Conservation (phyloP, 2,329 filamentous ascomycete genomes). For the Ceratocystis cubensis region DNA sequence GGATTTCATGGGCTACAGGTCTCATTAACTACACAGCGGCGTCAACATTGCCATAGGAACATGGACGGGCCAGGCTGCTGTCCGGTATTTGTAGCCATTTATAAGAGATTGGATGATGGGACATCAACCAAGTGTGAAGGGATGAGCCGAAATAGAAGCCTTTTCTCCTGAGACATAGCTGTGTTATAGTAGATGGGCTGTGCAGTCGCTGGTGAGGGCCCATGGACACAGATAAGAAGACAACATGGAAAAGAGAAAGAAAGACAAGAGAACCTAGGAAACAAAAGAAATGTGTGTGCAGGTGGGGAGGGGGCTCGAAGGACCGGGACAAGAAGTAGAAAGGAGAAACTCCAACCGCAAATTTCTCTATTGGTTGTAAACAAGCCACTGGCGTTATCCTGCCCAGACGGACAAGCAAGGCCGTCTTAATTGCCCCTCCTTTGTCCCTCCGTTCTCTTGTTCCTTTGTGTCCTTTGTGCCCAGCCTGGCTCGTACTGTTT, state of each 20-base stretch:
- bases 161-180: conserved; percentile 6
- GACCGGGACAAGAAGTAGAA: not conserved
- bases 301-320: too few relatives aligned
- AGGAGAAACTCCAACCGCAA: too few relatives aligned
- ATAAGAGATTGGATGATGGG: not conserved
- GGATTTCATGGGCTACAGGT: too few relatives aligned
- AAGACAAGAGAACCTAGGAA: not conserved
- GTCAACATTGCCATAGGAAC: not conserved
- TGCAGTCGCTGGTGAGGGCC: not conserved
- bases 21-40: not conserved
- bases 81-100: not conserved
- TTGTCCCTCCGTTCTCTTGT: not conserved
- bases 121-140: not conserved
- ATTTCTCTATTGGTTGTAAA: too few relatives aligned
- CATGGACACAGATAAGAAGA: not conserved
- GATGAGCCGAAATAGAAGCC: not conserved
- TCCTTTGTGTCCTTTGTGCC: not conserved
- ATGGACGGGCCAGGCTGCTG: not conserved
- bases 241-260: not conserved
- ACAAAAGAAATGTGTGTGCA: not conserved
- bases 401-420: not conserved
- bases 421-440: not conserved
- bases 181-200: conserved; percentile 4
- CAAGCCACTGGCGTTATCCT: not conserved
- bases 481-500: too few relatives aligned